Conservation (phyloP, 2,329 filamentous ascomycete species). For the Corynespora cassiicola region DNA sequence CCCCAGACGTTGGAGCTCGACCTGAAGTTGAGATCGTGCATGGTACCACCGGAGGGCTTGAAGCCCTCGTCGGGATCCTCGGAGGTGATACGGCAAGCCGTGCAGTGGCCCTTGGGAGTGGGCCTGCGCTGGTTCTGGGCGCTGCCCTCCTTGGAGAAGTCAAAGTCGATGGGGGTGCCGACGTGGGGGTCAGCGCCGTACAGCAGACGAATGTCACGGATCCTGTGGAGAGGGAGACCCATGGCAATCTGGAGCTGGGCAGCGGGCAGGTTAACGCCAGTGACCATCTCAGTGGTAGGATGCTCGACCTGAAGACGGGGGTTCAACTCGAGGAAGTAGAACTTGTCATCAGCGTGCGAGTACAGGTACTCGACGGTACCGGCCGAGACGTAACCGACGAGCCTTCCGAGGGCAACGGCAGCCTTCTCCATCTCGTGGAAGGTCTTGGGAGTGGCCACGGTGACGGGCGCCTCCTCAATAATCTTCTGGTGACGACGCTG, state of each 20-base stretch:
- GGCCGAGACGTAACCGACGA: slow-evolving; percentile 97
- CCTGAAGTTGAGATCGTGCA: slow-evolving; percentile 99
- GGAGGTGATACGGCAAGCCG: slow-evolving; percentile 97
- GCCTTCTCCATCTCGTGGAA: slow-evolving; percentile 98
- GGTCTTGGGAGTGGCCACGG: slow-evolving; percentile 85
- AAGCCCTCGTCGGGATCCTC: slow-evolving; percentile 99
- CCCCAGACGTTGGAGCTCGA: slow-evolving; percentile 99
- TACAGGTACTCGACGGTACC: slow-evolving; percentile 99
- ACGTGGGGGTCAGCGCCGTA: slow-evolving; percentile 95
- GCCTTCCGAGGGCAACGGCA: slow-evolving; percentile 87
- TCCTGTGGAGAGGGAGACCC: slow-evolving; percentile 94
- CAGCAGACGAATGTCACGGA: slow-evolving; percentile 92
- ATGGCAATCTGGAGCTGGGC: slow-evolving; percentile 98
- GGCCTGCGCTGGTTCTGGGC: slow-evolving; percentile 86
- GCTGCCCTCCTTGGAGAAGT: slow-evolving; percentile 88
- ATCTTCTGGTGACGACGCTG: slow-evolving; percentile 99
- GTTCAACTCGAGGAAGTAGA: slow-evolving; percentile 99
- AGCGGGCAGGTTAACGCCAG: slow-evolving; percentile 93
- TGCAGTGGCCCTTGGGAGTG: slow-evolving; percentile 94
- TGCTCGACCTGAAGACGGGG: slow-evolving; percentile 99
- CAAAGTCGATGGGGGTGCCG: slow-evolving; percentile 89
- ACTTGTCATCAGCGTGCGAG: slow-evolving; percentile 96
- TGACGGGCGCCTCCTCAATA: slow-evolving; percentile 98
- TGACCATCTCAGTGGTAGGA: slow-evolving; percentile 99
- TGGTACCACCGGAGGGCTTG: slow-evolving; percentile 98